Evolutionary conservation across 352 stramenopile species (phyloP), one percentile per base, ranked within the genome.

Genomic region (Phytophthora nicotianae): DNA sequence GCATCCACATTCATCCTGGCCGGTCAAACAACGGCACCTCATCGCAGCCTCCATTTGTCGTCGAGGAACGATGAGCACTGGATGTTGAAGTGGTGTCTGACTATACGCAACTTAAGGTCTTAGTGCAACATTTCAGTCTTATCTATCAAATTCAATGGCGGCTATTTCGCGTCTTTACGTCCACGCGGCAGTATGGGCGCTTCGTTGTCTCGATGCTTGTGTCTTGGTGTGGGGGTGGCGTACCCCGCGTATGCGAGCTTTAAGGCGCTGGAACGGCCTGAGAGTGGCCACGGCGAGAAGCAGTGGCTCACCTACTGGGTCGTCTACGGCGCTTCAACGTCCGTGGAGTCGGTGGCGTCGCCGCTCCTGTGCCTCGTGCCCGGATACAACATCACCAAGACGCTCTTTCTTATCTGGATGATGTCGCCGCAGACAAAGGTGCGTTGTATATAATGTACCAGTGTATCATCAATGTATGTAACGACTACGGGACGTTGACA

Each of bases 261-360:
- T 67, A 93, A 93, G 59, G 83, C 81, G 48, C 69, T 93, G 14
- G 82, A 93, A 42, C 73, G 72, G 8, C 61, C 69, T 14, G 57
- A 70, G 10, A 77, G 62, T 14, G 71, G 65, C 13, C 64, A 86
- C n/a, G 70, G 87, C 48, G 71, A 88, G 43, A 85, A 89, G 75
- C 83, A 91, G 66, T 91, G 87, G 87, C 81, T 98, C 14, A 98
- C 97, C 13, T 99, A 99, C 73, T 99, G 96, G 96, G 86, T 98
- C 26, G 89, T 99, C 17, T 98, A 97, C 59, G 90, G 90, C 10
- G 92, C 97, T 67, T 97, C 97, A 71, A 96, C 88, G 49, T 94
- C 97, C 32, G 84, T 98, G 58, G 95, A 98, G 65, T 77, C 83
- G 21, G 63, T 89, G 32, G 75, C 65, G 20, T 72, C 76, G 38